Evolutionary conservation across 257 asterid species (phyloP).

Genomic region (Solanum peruvianum): DNA sequence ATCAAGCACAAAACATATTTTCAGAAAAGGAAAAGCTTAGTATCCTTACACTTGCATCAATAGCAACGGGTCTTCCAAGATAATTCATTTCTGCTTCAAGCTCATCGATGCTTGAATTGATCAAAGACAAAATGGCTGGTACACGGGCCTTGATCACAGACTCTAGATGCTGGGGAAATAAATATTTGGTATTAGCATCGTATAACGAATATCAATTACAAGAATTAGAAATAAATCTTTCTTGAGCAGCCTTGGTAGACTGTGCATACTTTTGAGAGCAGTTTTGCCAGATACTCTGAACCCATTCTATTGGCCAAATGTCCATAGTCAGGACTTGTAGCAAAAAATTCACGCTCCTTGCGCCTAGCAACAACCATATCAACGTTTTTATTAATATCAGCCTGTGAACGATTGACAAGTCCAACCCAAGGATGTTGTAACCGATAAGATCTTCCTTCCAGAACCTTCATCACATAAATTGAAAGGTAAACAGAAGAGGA

Average conservation of each 20-base stretch:
- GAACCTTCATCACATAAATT: slow-evolving; percentile 21
- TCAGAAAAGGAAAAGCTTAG: not conserved
- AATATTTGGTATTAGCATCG: not conserved
- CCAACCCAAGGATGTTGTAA: slow-evolving; percentile 42
- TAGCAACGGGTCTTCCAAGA: slow-evolving; percentile 27
- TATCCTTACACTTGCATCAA: slow-evolving; percentile 28
- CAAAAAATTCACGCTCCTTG: slow-evolving; percentile 27
- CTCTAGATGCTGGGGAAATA: slow-evolving; percentile 23
- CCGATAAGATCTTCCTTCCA: slow-evolving; percentile 33
- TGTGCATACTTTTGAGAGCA: slow-evolving; percentile 21
- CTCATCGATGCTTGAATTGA: slow-evolving; percentile 24
- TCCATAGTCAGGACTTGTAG: slow-evolving; percentile 23
- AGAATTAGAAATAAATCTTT: not conserved
- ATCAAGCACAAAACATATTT: not conserved
- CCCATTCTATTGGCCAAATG: slow-evolving; percentile 32
- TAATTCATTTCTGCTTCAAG: slow-evolving; percentile 26
- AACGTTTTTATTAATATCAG: slow-evolving; percentile 25
- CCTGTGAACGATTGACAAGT: slow-evolving; percentile 36
- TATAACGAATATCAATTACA: not conserved
- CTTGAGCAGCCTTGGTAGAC: not conserved
- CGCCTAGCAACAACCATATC: slow-evolving; percentile 26
- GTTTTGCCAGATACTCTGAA: slow-evolving; percentile 30
- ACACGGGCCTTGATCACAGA: slow-evolving; percentile 28
- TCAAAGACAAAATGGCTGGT: slow-evolving; percentile 22
- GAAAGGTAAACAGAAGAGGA: not conserved